A percentile compares a stretch with the other conserved stretches of the same genome.
phyloP scores from a whole-genome alignment of 1,139 yeast species.

The Ogataea hybrid region DNA sequence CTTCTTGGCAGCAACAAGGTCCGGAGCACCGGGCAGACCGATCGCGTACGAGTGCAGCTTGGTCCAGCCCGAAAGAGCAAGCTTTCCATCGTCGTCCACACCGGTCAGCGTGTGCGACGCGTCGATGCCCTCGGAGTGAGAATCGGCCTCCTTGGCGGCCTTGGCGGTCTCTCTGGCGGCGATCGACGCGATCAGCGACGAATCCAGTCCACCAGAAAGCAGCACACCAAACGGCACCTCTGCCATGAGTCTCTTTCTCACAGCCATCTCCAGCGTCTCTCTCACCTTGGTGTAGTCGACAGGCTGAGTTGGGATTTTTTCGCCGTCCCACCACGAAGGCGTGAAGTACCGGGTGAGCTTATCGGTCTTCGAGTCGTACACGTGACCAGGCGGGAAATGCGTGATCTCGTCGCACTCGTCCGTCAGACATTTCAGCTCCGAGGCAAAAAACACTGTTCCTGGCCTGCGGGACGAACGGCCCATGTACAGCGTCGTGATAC shows the following conservation, averaged over 20 bases:
- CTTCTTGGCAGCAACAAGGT: slow-evolving; percentile 91
- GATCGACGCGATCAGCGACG: slow-evolving; percentile 92
- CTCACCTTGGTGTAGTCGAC: slow-evolving; percentile 73
- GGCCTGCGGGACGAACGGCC: slow-evolving; percentile 77
- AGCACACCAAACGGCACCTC: slow-evolving; percentile 98
- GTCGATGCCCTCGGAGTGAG: slow-evolving; percentile 41
- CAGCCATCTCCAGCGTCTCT: slow-evolving; percentile 86
- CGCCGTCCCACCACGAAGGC: slow-evolving; percentile 93
- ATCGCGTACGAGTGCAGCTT: slow-evolving; percentile 93
- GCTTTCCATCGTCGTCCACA: slow-evolving; percentile 82
- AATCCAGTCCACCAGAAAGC: slow-evolving; percentile 94
- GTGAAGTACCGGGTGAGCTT: slow-evolving; percentile 80
- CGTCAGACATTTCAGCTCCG: slow-evolving; percentile 88
- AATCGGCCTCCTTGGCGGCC: slow-evolving; percentile 57
- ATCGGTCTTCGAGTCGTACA: slow-evolving; percentile 90
- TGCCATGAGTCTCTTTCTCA: slow-evolving; percentile 98
- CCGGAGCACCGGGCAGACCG: slow-evolving; percentile 98
- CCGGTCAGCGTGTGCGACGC: slow-evolving; percentile 77
- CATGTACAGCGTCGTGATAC: slow-evolving; percentile 94
- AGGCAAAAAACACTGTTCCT: slow-evolving; percentile 80
- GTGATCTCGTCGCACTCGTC: slow-evolving; percentile 91
- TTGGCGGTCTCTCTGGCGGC: slow-evolving; percentile 93
- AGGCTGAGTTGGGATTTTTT: slow-evolving; percentile 66
- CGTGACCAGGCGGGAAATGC: slow-evolving; percentile 99
- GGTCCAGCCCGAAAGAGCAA: slow-evolving; percentile 78